Conservation (phyloP, 352 stramenopile species). For the Phytophthora tubulina region DNA sequence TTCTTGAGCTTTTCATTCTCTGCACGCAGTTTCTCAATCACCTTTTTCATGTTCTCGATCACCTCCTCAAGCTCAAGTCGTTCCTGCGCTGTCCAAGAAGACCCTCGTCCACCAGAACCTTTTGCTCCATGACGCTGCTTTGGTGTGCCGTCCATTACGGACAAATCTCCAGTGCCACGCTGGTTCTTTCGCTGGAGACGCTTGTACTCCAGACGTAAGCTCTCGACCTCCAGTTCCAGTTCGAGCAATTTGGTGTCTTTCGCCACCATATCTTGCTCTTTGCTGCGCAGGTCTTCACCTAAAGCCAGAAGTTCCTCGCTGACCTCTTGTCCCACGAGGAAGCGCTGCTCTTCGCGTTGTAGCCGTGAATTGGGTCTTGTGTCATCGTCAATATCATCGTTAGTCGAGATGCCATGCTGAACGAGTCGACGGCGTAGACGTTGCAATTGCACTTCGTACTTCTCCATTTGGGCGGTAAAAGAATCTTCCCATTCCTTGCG, state of each 20-base stretch:
- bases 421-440: slow-evolving; percentile 56
- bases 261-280: slow-evolving; percentile 60
- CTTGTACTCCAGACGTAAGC: slow-evolving; percentile 65
- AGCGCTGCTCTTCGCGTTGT: slow-evolving; percentile 60
- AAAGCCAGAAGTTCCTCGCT: slow-evolving; percentile 54
- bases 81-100: slow-evolving; percentile 44
- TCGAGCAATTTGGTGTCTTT: slow-evolving; percentile 78
- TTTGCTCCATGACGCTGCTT: slow-evolving; percentile 18
- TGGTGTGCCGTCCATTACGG: slow-evolving; percentile 13
- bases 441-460: slow-evolving; percentile 62
- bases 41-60: slow-evolving; percentile 85
- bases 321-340: slow-evolving; percentile 54
- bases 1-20: slow-evolving; percentile 77
- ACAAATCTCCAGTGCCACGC: background rate
- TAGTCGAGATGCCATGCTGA: slow-evolving; percentile 40
- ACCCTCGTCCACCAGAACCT: slow-evolving; percentile 12
- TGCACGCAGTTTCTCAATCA: slow-evolving; percentile 78
- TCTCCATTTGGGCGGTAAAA: slow-evolving; percentile 59
- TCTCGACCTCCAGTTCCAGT: slow-evolving; percentile 77
- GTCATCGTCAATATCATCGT: slow-evolving; percentile 15
- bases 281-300: slow-evolving; percentile 55
- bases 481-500: slow-evolving; percentile 71
- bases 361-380: slow-evolving; percentile 27
- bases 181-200: slow-evolving; percentile 59
- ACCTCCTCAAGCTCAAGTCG: slow-evolving; percentile 76